A percentile compares a stretch with the other conserved stretches of the same genome.
phyloP scores from a whole-genome alignment of 2,329 filamentous ascomycete species.

The Venturia asperata region DNA sequence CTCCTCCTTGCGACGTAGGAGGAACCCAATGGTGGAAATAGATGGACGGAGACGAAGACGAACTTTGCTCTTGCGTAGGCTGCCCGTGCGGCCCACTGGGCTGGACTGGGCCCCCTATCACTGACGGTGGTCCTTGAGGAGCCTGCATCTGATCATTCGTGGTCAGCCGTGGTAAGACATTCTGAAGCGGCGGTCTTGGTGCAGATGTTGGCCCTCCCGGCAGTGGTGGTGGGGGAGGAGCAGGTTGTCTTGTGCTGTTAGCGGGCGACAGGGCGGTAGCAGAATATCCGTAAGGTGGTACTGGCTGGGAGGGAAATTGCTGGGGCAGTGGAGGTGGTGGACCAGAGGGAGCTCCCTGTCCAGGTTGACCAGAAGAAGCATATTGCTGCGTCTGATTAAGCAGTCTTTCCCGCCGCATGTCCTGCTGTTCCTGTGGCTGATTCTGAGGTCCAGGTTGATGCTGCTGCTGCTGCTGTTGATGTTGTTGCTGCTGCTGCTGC shows the following conservation, averaged over 20 bases:
- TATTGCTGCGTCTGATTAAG: conserved; percentile 28
- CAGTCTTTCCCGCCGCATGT: conserved; percentile 36
- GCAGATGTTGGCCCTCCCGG: conserved; percentile 33
- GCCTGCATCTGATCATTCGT: conserved; percentile 42
- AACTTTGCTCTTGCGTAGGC: conserved; percentile 48
- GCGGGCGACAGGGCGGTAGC: conserved; percentile 29
- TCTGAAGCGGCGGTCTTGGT: conserved; percentile 40
- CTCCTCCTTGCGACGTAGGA: conserved; percentile 54
- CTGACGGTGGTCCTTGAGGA: conserved; percentile 42
- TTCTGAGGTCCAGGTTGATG: not conserved
- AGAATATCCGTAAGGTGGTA: conserved; percentile 4
- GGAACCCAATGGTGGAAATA: conserved; percentile 94
- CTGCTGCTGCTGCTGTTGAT: conserved; percentile 32
- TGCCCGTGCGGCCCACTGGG: conserved; percentile 2
- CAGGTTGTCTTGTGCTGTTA: conserved; percentile 27
- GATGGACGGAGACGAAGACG: conserved; percentile 64
- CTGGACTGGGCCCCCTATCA: conserved; percentile 35
- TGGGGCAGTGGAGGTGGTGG: conserved; percentile 11
- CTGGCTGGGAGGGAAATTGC: not conserved
- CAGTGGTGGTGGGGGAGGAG: conserved; percentile 24
- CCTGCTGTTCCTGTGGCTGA: conserved; percentile 28
- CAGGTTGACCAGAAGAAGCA: conserved; percentile 30
- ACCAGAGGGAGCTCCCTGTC: not conserved
- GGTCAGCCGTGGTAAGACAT: conserved; percentile 44
- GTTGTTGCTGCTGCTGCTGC: conserved; percentile 32